Evolutionary conservation across 805 yeast species (phyloP).

Genomic region (Candida nemodendra): DNA sequence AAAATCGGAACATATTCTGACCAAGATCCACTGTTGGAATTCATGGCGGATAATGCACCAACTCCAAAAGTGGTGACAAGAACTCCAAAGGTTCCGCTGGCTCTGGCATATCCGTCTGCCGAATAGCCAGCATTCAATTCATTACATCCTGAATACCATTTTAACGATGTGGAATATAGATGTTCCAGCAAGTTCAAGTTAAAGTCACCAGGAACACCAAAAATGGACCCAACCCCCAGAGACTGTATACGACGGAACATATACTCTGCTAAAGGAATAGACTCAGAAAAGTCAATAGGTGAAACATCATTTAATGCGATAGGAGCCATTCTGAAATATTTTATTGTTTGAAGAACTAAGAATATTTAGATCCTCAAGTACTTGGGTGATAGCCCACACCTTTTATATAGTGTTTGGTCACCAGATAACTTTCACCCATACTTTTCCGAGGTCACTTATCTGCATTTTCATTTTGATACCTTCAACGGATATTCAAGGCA

Average conservation of each 20-base stretch:
- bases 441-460: no score
- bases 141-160: slow-evolving; percentile 84
- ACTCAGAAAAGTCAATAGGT: slow-evolving; percentile 20
- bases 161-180: slow-evolving; percentile 50
- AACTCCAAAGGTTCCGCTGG: slow-evolving; percentile 62
- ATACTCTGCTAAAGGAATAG: slow-evolving; percentile 63
- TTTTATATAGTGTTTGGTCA: no score
- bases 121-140: slow-evolving; percentile 89
- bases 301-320: slow-evolving; percentile 3
- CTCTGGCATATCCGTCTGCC: slow-evolving; percentile 84
- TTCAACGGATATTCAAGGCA: no score
- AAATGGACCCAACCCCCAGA: slow-evolving; percentile 56
- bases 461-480: no score
- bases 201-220: slow-evolving; percentile 83
- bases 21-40: slow-evolving; percentile 79
- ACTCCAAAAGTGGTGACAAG: slow-evolving; percentile 79
- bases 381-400: no score
- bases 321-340: slow-evolving; percentile 12
- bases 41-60: slow-evolving; percentile 82
- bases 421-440: no score
- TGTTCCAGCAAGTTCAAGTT: slow-evolving; percentile 68
- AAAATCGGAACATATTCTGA: slow-evolving; percentile 78
- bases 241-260: slow-evolving; percentile 57
- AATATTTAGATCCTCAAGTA: no score
- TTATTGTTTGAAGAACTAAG: no score